A percentile compares a stretch with the other conserved stretches of the same genome.
phyloP scores from a whole-genome alignment of 441 rosid genomes.

The Sinapis alba region DNA sequence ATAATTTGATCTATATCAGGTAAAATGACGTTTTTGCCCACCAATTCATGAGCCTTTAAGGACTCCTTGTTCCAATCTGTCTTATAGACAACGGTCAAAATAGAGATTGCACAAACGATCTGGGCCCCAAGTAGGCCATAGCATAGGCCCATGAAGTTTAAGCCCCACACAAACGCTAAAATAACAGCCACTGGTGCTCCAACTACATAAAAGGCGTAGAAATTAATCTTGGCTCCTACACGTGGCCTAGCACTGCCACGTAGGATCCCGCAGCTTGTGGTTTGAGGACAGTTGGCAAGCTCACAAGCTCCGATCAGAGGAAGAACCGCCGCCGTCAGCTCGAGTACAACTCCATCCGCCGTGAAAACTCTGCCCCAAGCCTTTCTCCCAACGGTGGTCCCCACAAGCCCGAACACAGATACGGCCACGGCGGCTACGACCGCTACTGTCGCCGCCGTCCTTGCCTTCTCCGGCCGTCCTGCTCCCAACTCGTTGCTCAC shows the following conservation, averaged over 20 bases:
- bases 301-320: constrained; percentile 88
- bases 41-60: constrained; percentile 61
- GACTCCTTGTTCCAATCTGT: constrained; percentile 87
- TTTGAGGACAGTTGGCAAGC: constrained; percentile 92
- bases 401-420: constrained; percentile 58
- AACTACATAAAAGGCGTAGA: constrained; percentile 86
- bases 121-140: constrained; percentile 89
- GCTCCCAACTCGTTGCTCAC: constrained; percentile 93
- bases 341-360: constrained; percentile 53
- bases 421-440: constrained; percentile 53
- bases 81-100: constrained; percentile 60
- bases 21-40: constrained; percentile 39
- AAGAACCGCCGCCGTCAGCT: constrained; percentile 58
- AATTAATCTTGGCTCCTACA: constrained; percentile 72
- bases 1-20: constrained; percentile 3
- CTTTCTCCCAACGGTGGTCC: constrained; percentile 65
- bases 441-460: constrained; percentile 53
- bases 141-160: constrained; percentile 85
- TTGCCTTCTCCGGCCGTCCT: constrained; percentile 59
- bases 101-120: constrained; percentile 65
- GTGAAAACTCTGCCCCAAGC: constrained; percentile 76
- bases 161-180: constrained; percentile 58
- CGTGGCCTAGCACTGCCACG: constrained; percentile 93
- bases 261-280: constrained; percentile 85
- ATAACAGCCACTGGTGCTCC: constrained; percentile 84